Evolutionary conservation across 495 filamentous ascomycete species (phyloP).

Genomic region (Aspergillus incahuasiensis): DNA sequence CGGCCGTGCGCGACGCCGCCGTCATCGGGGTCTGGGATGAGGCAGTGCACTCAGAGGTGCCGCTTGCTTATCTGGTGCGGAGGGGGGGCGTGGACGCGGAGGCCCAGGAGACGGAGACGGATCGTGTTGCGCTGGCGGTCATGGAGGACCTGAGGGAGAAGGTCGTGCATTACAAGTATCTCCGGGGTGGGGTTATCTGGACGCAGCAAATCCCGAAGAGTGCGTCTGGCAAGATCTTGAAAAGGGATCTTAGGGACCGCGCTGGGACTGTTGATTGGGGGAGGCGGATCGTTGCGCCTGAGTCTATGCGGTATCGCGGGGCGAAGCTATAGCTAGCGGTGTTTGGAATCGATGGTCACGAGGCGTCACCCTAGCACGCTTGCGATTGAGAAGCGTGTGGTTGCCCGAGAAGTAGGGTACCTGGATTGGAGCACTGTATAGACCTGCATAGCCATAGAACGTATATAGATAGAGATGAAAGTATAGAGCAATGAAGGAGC

Average conservation of each 20-base stretch:
- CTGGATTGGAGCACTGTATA: no score
- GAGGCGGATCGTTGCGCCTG: slow-evolving; percentile 2
- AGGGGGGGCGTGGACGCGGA: slow-evolving; percentile 26
- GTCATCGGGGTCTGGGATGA: slow-evolving; percentile 48
- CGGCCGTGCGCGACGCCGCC: slow-evolving; percentile 21
- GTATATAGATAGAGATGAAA: no score
- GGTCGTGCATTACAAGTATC: slow-evolving; percentile 59
- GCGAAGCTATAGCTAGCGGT: slow-evolving; percentile 6
- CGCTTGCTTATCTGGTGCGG: slow-evolving; percentile 64
- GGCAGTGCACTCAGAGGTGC: slow-evolving; percentile 63
- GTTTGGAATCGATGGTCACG: no score
- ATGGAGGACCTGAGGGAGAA: slow-evolving; percentile 45
- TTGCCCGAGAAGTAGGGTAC: no score
- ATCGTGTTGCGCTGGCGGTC: slow-evolving; percentile 51
- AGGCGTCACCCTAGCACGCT: no score
- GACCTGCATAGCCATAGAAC: no score
- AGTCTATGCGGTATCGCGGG: neutral
- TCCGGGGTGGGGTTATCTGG: slow-evolving; percentile 69
- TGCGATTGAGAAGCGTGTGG: no score
- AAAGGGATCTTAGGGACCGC: slow-evolving; percentile 45
- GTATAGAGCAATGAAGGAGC: no score
- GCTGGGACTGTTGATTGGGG: slow-evolving; percentile 4
- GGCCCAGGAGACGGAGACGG: slow-evolving; percentile 16
- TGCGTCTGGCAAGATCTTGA: slow-evolving; percentile 71
- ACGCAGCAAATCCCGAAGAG: slow-evolving; percentile 64